Percentiles rank a stretch among this genome's conserved stretches.
Conservation (phyloP, 2,329 filamentous ascomycete genomes). For the Dendryphion nanum region DNA sequence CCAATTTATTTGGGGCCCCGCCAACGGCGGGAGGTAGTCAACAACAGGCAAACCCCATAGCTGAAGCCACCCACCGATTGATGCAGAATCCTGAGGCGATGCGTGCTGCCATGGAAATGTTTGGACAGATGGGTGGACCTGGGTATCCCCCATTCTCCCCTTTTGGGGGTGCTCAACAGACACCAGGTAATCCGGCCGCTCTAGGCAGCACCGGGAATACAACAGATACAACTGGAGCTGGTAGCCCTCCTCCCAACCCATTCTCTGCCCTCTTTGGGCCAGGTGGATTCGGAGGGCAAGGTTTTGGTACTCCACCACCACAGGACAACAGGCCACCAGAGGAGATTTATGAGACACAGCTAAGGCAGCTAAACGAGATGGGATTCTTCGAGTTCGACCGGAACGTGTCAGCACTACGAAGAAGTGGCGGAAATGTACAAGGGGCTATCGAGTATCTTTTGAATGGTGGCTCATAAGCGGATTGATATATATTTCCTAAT, state of each 20-base stretch:
- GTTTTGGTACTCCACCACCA: constrained; percentile 48
- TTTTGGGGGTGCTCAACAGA: constrained; percentile 44
- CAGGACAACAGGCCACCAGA: constrained; percentile 86
- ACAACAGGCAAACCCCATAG: constrained; percentile 49
- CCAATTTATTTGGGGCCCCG: constrained; percentile 52
- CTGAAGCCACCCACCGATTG: constrained; percentile 45
- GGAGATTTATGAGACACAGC: constrained; percentile 85
- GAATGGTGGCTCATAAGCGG: constrained; percentile 18
- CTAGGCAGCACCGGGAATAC: constrained; percentile 10
- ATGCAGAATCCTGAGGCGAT: constrained; percentile 61
- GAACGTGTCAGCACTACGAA: constrained; percentile 82
- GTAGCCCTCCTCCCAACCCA: constrained; percentile 32
- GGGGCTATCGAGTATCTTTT: constrained; percentile 78
- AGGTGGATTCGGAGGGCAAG: constrained; percentile 37
- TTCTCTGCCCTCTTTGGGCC: constrained; percentile 48
- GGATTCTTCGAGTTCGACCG: constrained; percentile 96
- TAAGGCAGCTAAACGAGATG: constrained; percentile 96
- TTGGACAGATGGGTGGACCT: constrained; percentile 49
- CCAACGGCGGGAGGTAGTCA: constrained; percentile 20
- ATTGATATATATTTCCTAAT: no score
- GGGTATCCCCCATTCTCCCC: constrained; percentile 40
- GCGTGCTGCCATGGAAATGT: constrained; percentile 53
- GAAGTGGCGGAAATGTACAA: constrained; percentile 90
- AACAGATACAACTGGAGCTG: constrained; percentile 35
- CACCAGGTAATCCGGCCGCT: constrained; percentile 38